A percentile compares a stretch with the other conserved stretches of the same genome.
phyloP scores from a whole-genome alignment of 495 filamentous ascomycete genomes.

The Neurospora tetraspora region DNA sequence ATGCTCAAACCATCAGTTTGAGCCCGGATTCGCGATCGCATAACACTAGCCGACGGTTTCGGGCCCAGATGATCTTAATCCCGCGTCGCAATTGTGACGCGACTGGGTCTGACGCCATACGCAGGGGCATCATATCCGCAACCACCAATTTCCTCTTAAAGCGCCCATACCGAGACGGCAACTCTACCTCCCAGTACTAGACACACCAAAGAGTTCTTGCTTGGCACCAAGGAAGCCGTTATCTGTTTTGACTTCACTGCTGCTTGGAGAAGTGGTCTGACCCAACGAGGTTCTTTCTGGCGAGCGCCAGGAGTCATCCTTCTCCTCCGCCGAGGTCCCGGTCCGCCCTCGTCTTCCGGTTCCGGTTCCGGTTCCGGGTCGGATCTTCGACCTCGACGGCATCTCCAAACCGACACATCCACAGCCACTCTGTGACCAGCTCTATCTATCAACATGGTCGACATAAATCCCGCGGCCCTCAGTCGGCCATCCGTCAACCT shows the following conservation, averaged over 20 bases:
- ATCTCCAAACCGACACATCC: not conserved
- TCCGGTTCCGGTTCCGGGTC: constrained; percentile 8
- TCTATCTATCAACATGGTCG: constrained; percentile 46
- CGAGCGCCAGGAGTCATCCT: not conserved
- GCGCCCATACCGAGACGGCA: not conserved
- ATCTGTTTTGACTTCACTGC: not conserved
- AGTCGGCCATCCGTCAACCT: constrained; percentile 56
- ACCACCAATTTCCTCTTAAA: not conserved
- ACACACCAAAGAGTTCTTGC: not conserved
- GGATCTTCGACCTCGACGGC: constrained; percentile 4
- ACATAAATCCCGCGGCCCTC: constrained; percentile 78
- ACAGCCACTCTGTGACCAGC: not conserved
- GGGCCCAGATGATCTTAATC: constrained; percentile 26
- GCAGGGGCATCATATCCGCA: not conserved
- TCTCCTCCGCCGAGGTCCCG: not conserved
- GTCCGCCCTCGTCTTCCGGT: not conserved
- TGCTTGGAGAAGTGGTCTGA: not conserved
- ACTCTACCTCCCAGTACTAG: not conserved
- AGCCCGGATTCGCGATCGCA: constrained; percentile 28
- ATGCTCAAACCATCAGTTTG: constrained; percentile 31
- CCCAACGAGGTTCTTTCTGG: not conserved
- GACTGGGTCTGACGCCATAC: constrained; percentile 21
- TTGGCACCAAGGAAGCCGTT: not conserved
- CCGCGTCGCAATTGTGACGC: constrained; percentile 38
- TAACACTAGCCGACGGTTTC: constrained; percentile 18